Evolutionary conservation across 768 basidiomycete species (phyloP).

Genomic region (Trichaptum fuscoviolaceum): DNA sequence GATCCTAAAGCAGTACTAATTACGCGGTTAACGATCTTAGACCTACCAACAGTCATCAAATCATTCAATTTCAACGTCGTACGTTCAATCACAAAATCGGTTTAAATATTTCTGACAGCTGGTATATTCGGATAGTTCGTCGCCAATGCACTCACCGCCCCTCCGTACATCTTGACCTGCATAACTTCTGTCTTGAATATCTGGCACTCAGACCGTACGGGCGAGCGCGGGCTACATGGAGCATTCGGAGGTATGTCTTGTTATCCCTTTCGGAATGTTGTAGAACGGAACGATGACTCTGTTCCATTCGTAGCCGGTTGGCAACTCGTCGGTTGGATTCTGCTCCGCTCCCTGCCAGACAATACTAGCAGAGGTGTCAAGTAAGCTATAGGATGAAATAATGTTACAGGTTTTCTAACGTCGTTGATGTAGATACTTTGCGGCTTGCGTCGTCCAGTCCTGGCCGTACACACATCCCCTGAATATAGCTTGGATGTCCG

Average conservation of each 20-base stretch:
- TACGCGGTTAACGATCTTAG: not conserved
- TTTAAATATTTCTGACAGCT: not conserved
- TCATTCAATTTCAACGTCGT: slow-evolving; percentile 5
- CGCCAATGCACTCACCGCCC: slow-evolving; percentile 2
- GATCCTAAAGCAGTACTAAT: not conserved
- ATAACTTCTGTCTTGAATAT: slow-evolving; percentile 2
- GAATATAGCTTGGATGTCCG: slow-evolving; percentile 5
- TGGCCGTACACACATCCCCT: slow-evolving; percentile 3
- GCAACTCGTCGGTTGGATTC: slow-evolving; percentile 4
- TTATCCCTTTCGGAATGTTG: not conserved
- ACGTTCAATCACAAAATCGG: not conserved
- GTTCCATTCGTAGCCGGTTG: not conserved
- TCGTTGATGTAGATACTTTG: not conserved
- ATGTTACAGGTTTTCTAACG: not conserved
- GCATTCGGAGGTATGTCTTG: not conserved
- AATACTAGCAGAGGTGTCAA: slow-evolving; percentile 1
- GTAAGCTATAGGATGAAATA: not conserved
- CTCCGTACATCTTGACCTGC: slow-evolving; percentile 2
- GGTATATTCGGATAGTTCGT: slow-evolving; percentile 4
- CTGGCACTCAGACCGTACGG: slow-evolving; percentile 1
- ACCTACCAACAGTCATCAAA: slow-evolving; percentile 3
- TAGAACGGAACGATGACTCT: not conserved
- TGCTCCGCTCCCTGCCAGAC: slow-evolving; percentile 1
- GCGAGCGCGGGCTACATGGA: slow-evolving; percentile 2
- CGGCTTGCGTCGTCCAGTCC: slow-evolving; percentile 3